These are phyloP conservation scores for Chalaropsis thielavioides DNA, from an alignment of 2,329 filamentous ascomycete species.

Conservation along the genomic window DNA sequence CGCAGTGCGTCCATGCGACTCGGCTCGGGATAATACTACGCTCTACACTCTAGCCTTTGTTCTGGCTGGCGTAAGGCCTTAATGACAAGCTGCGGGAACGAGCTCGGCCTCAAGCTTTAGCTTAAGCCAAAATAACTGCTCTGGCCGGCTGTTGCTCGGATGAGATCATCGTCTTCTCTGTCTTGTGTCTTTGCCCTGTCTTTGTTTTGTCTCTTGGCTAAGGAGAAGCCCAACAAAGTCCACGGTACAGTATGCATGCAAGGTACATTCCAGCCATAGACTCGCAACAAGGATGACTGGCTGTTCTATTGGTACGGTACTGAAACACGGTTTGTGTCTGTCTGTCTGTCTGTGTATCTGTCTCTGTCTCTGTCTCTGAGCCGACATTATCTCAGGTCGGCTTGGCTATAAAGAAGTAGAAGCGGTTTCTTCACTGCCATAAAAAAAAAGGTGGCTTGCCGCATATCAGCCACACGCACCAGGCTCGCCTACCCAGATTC, in stretches of 20 bases:
- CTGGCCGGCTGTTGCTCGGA: neutral
- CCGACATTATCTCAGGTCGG: neutral
- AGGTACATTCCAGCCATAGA: conserved; percentile 4
- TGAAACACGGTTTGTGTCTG: neutral
- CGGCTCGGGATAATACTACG: neutral
- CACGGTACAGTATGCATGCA: neutral
- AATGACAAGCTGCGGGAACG: too few species aligned
- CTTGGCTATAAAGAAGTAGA: too few species aligned
- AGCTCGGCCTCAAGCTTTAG: too few species aligned
- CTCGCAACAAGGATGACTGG: neutral
- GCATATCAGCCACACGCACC: too few species aligned
- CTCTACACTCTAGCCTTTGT: neutral
- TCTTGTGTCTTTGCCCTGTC: neutral
- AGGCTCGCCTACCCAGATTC: too few species aligned
- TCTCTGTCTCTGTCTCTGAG: neutral
- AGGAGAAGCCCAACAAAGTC: conserved; percentile 1
- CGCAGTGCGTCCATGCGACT: too few species aligned
- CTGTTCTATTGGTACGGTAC: neutral
- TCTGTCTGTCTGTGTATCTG: neutral
- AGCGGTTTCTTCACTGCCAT: too few species aligned
- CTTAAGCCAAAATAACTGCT: too few species aligned
- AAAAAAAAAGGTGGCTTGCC: too few species aligned
- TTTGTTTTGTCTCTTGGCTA: neutral
- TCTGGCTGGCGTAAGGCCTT: neutral
- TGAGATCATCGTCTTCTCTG: neutral